These are phyloP conservation scores for Claviceps humidiphila DNA, from an alignment of 2,329 filamentous ascomycete genomes.

Conservation along the genomic window DNA sequence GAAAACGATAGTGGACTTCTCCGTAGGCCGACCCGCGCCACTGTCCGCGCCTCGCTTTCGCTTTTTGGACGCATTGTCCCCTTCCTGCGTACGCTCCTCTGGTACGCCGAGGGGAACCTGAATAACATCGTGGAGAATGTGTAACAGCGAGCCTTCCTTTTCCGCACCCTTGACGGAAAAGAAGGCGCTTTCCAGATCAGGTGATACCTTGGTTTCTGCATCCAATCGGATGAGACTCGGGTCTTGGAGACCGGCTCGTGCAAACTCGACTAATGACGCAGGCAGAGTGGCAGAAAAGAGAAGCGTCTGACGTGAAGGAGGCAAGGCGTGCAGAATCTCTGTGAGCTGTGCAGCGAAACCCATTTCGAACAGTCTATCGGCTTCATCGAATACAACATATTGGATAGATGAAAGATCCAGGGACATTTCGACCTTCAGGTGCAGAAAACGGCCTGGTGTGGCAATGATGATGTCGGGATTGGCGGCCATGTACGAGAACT, in stretches of 20 bases:
- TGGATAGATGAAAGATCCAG: slow-evolving; percentile 80
- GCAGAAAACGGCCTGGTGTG: slow-evolving; percentile 88
- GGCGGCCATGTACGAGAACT: slow-evolving; percentile 81
- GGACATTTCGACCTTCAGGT: slow-evolving; percentile 93
- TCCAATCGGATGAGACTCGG: slow-evolving; percentile 83
- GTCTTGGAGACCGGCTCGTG: slow-evolving; percentile 82
- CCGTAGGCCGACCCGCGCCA: slow-evolving; percentile 54
- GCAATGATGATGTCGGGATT: slow-evolving; percentile 98
- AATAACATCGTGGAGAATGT: slow-evolving; percentile 84
- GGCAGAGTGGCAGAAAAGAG: slow-evolving; percentile 93
- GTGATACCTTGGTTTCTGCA: slow-evolving; percentile 89
- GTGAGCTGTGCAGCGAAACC: slow-evolving; percentile 87
- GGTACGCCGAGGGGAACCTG: slow-evolving; percentile 65
- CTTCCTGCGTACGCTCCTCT: slow-evolving; percentile 34
- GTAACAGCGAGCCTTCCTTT: slow-evolving; percentile 83
- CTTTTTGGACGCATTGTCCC: slow-evolving; percentile 47
- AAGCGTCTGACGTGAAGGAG: slow-evolving; percentile 72
- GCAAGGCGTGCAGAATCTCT: slow-evolving; percentile 83
- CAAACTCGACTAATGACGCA: slow-evolving; percentile 90
- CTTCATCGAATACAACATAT: slow-evolving; percentile 96
- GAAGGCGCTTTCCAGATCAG: slow-evolving; percentile 89
- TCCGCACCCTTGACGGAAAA: slow-evolving; percentile 86
- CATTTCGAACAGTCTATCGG: slow-evolving; percentile 96
- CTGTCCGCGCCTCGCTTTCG: slow-evolving; percentile 50
- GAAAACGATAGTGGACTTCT: slow-evolving; percentile 91